Base-by-base conservation (phyloP, 176 grass and related monocot species). In the Poa pratensis region DNA sequence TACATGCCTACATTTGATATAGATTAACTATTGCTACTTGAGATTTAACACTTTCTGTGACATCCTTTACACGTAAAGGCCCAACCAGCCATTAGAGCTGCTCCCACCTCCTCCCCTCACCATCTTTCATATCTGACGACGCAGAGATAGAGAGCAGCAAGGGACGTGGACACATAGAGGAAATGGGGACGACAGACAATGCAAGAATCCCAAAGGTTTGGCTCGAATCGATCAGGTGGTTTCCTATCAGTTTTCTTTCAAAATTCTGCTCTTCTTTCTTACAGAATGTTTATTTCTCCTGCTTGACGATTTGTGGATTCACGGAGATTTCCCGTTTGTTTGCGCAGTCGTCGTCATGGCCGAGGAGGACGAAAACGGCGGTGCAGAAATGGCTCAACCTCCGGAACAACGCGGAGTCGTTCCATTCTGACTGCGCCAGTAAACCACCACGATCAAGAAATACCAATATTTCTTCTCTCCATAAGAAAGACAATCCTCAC, bases 311-410 rank as follows among this genome's bases (percentile, higher is more conserved):
- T 20, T 0, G 24, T 55, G 70, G 51, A 19, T 57, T 65, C 75
- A 43, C 26, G 6, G 19, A 48, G 11, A 69, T 16, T 20, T 18
- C 1, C 15, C 12, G 12, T 40, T 12, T 12, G 35, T 51, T 76
- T 16, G 35, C 15, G 9, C 67, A 98, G 96, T 92, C 96, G 1
- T 86, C 93, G 23, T 94, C 96, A 6, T 98, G 96, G 96, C 93
- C 96, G 14, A 95, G 88, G 17, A 94, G 90, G 77, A 80, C 96
- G 18, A 98, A 92, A 72, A 87, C 80, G 16, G 83, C 87, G 63
- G 61, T 98, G 63, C 84, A 83, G 81, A 98, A 82, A 89, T 98
- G 93, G 96, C 75, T 98, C 73, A 92, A 94, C 81, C 78, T 92
- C 27, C 89, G 71, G 68, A 86, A 7, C 23, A 51, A 75, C 37